A percentile compares a stretch with the other conserved stretches of the same genome.
Evolutionary conservation across 2,329 filamentous ascomycete genomes (phyloP).

Genomic region (Ophiostoma fasciatum): DNA sequence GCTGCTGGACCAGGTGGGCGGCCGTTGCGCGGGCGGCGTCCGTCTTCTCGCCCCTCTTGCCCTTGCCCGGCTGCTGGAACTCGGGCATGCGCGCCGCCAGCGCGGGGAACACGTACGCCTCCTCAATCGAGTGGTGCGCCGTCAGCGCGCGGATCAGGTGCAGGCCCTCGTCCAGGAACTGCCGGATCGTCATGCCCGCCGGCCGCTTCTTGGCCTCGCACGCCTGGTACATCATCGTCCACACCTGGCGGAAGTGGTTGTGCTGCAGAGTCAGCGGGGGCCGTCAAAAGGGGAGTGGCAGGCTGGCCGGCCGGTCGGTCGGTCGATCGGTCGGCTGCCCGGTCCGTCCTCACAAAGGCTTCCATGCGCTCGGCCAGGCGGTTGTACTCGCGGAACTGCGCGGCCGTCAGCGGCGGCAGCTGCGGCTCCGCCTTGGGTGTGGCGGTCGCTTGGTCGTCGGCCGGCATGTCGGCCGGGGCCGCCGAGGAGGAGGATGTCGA

Average conservation of each 20-base stretch:
- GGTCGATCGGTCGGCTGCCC: not conserved
- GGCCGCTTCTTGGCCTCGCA: constrained; percentile 46
- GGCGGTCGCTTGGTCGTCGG: no score
- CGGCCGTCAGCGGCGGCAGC: constrained; percentile 47
- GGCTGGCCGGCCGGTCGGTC: no score
- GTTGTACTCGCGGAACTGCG: constrained; percentile 58
- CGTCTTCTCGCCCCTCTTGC: constrained; percentile 3
- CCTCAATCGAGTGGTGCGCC: constrained; percentile 71
- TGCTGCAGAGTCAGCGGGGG: constrained; percentile 34
- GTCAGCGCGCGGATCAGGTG: constrained; percentile 57
- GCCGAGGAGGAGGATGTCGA: no score
- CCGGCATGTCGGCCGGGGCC: no score
- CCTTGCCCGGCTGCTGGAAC: constrained; percentile 35
- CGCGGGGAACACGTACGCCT: constrained; percentile 64
- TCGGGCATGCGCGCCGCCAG: constrained; percentile 67
- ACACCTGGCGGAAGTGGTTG: constrained; percentile 59
- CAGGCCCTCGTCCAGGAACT: constrained; percentile 55
- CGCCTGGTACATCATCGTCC: constrained; percentile 55
- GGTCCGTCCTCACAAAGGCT: constrained; percentile 39
- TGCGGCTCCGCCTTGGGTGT: constrained; percentile 5
- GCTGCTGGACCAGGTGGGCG: constrained; percentile 58
- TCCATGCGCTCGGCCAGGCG: constrained; percentile 63
- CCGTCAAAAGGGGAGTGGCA: not conserved
- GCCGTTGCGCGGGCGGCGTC: constrained; percentile 15
- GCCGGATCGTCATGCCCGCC: constrained; percentile 45